Evolutionary conservation across 139 green algal species (phyloP).

Genomic region (Gonium pectorale): DNA sequence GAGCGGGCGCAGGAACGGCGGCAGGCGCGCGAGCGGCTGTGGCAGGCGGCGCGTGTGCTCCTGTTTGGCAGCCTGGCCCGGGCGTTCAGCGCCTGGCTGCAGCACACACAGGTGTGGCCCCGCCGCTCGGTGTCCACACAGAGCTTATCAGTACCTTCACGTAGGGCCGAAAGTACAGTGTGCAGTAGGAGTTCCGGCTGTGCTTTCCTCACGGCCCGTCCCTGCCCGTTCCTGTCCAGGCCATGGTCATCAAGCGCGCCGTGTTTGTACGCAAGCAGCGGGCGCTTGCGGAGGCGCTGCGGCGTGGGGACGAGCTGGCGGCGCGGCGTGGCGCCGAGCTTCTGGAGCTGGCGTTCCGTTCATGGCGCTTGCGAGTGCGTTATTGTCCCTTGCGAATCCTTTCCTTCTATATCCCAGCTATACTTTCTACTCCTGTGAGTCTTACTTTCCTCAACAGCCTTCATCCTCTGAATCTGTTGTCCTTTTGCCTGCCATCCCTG

Average conservation of each 20-base stretch:
- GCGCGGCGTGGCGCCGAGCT: constrained; percentile 46
- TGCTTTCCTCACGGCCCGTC: too few species aligned
- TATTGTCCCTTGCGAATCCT: too few species aligned
- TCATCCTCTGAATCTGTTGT: too few species aligned
- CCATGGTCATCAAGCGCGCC: constrained; percentile 45
- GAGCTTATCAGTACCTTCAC: too few species aligned
- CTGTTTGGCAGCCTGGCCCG: constrained; percentile 43
- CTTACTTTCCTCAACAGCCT: too few species aligned
- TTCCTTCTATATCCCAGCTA: too few species aligned
- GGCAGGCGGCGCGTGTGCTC: constrained; percentile 36
- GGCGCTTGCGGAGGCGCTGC: constrained; percentile 58
- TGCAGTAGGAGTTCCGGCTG: too few species aligned
- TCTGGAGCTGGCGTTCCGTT: constrained; percentile 45
- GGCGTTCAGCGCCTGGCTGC: constrained; percentile 50
- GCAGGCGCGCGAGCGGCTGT: constrained; percentile 41
- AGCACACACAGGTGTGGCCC: constrained; percentile 27
- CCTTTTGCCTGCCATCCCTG: background rate
- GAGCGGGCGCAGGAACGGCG: constrained; percentile 43
- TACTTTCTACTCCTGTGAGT: too few species aligned
- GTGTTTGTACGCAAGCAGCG: constrained; percentile 66
- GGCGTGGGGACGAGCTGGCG: constrained; percentile 59
- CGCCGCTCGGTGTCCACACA: too few species aligned
- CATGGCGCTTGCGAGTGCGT: constrained; percentile 47
- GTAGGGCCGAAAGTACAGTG: too few species aligned
- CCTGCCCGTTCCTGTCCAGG: too few species aligned